A percentile compares a stretch with the other conserved stretches of the same genome.
These are phyloP conservation scores for Corynespora cassiicola DNA, from an alignment of 2,329 filamentous ascomycete species.

Conservation along the genomic window DNA sequence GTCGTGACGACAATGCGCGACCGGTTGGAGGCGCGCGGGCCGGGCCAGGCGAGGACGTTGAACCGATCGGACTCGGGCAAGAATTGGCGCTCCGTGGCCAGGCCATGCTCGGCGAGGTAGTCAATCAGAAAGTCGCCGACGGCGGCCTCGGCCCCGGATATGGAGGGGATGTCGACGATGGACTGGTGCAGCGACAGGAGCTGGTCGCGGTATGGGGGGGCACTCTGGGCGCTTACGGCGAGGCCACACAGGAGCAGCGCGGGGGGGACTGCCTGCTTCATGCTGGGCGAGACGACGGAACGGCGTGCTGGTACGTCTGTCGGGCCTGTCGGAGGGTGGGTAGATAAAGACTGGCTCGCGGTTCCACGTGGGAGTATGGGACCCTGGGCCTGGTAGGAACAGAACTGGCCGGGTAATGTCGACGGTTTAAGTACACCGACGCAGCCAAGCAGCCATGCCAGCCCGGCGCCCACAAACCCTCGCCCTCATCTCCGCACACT, in stretches of 20 bases:
- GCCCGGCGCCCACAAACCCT: no score
- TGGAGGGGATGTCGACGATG: constrained; percentile 33
- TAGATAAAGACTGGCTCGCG: constrained; percentile 3
- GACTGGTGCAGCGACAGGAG: constrained; percentile 29
- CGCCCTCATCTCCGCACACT: no score
- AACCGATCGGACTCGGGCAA: constrained; percentile 59
- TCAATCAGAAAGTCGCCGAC: constrained; percentile 71
- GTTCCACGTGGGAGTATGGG: constrained; percentile 1
- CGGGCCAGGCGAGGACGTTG: constrained; percentile 73
- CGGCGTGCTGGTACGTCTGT: background rate
- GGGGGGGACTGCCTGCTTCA: constrained; percentile 2
- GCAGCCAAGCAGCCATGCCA: constrained; percentile 1
- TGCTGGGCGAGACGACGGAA: background rate
- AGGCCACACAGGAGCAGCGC: background rate
- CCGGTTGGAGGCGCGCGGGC: constrained; percentile 50
- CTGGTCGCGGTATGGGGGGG: constrained; percentile 20
- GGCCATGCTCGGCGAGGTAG: constrained; percentile 65
- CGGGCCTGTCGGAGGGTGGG: background rate
- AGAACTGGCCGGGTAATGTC: constrained; percentile 4
- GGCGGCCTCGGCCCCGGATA: constrained; percentile 65
- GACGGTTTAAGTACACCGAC: constrained; percentile 5
- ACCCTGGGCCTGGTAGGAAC: constrained; percentile 1
- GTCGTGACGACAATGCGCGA: no score
- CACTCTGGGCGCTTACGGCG: constrained; percentile 1
- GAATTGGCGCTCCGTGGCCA: constrained; percentile 46